Evolutionary conservation across 805 yeast genomes (phyloP).

Genomic region (Sungouiella thailandica): DNA sequence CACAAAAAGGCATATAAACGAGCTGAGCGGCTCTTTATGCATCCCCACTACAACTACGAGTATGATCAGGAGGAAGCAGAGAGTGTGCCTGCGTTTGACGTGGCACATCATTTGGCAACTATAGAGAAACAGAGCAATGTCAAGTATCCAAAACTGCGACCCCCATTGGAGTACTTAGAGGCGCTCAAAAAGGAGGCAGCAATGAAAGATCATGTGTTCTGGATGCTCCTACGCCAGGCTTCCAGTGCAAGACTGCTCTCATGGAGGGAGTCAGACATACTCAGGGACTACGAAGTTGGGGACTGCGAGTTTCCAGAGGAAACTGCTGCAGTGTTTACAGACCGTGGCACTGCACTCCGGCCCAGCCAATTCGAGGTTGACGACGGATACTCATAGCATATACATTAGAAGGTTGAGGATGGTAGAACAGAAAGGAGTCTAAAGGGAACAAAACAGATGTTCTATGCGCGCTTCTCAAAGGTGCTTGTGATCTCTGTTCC

Average conservation of each 20-base stretch:
- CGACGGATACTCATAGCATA: not conserved
- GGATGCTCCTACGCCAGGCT: constrained; percentile 6
- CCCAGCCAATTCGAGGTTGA: not conserved
- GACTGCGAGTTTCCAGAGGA: not conserved
- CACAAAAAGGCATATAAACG: constrained; percentile 16
- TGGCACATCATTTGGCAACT: constrained; percentile 8
- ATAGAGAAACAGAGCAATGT: constrained; percentile 3
- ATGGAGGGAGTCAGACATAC: constrained; percentile 3
- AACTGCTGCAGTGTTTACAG: not conserved
- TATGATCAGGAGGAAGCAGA: constrained; percentile 15
- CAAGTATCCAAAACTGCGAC: not conserved
- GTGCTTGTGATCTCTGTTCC: constrained; percentile 67
- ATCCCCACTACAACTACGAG: constrained; percentile 23
- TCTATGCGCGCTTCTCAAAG: constrained; percentile 35
- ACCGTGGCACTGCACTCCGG: not conserved
- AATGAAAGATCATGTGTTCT: constrained; percentile 7
- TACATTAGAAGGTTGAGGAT: not conserved
- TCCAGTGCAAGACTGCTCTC: constrained; percentile 6
- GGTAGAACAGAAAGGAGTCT: not conserved
- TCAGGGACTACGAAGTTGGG: not conserved
- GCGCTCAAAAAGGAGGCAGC: constrained; percentile 2
- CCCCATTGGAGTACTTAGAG: not conserved
- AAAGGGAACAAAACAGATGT: not conserved
- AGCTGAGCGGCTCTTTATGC: constrained; percentile 24
- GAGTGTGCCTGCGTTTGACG: constrained; percentile 8